A percentile compares a stretch with the other conserved stretches of the same genome.
Evolutionary conservation across 164 flowering plant species (phyloP).

Genomic region (Pachysandra terminalis): DNA sequence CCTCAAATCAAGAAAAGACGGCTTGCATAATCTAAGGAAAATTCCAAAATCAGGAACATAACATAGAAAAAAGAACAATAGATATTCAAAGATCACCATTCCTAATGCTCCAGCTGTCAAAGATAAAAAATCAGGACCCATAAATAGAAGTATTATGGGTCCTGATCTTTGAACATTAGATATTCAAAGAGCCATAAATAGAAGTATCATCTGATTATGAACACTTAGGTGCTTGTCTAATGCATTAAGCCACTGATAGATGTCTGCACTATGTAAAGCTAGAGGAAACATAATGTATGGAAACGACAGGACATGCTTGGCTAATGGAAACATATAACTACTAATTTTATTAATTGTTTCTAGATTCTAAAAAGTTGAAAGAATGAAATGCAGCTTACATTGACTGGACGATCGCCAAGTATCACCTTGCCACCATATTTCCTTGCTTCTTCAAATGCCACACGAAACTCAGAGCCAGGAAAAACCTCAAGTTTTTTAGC

Average conservation of each 20-base stretch:
- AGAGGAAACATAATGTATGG: neutral
- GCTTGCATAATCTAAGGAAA: conserved; percentile 2
- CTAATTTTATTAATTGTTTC: neutral
- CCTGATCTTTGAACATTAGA: too few relatives aligned
- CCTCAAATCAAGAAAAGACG: neutral
- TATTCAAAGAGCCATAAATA: too few relatives aligned
- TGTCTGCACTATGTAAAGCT: neutral
- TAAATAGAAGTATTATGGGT: too few relatives aligned
- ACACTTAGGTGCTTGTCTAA: neutral
- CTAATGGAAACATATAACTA: too few relatives aligned
- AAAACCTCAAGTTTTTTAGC: conserved; percentile 82
- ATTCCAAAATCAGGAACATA: neutral
- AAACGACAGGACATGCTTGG: neutral
- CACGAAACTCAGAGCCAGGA: conserved; percentile 96
- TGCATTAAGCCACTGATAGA: neutral
- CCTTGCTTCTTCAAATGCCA: conserved; percentile 90
- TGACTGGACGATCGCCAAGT: conserved; percentile 94
- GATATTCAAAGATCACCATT: too few relatives aligned
- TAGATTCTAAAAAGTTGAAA: neutral
- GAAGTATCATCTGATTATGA: neutral
- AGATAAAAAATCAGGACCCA: too few relatives aligned
- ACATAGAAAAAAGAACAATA: too few relatives aligned
- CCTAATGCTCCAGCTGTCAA: too few relatives aligned
- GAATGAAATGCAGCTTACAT: conserved; percentile 35
- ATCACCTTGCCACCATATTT: conserved; percentile 86